Conservation (phyloP, 257 asterid genomes). For the Avicennia marina region DNA sequence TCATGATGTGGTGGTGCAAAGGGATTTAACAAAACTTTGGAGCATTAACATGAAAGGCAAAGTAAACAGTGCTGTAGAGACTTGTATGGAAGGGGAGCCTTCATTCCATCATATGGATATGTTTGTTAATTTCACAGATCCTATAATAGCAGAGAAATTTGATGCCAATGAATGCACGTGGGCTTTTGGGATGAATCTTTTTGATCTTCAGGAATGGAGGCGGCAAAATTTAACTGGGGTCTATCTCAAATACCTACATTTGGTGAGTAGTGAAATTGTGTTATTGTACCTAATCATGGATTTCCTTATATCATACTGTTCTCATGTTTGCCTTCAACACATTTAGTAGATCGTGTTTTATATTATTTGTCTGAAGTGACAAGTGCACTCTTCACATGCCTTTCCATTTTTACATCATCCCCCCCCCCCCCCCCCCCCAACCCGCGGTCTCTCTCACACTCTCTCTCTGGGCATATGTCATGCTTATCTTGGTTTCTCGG, state of each 20-base stretch:
- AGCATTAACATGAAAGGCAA: constrained; percentile 60
- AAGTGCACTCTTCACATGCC: too few relatives aligned
- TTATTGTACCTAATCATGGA: constrained; percentile 2
- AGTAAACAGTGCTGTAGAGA: constrained; percentile 85
- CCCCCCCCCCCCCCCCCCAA: too few relatives aligned
- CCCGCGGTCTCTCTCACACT: too few relatives aligned
- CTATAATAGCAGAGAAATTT: constrained; percentile 42
- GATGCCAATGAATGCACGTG: constrained; percentile 73
- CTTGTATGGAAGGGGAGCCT: constrained; percentile 66
- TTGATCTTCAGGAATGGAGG: constrained; percentile 86
- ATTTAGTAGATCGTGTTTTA: not conserved
- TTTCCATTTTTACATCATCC: too few relatives aligned
- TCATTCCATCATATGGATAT: constrained; percentile 73
- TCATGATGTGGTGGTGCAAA: constrained; percentile 91
- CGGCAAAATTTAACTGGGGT: constrained; percentile 45
- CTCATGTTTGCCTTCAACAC: not conserved
- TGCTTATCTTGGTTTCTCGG: too few relatives aligned
- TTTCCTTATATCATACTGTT: not conserved
- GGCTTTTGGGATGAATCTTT: constrained; percentile 95
- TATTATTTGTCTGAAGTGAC: too few relatives aligned
- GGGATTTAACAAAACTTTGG: constrained; percentile 81
- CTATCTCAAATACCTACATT: constrained; percentile 59
- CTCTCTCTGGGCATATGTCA: too few relatives aligned
- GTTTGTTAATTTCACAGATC: constrained; percentile 72
- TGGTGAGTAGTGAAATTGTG: constrained; percentile 50